These are phyloP conservation scores for Dactylis glomerata DNA, from an alignment of 176 grass and related monocot species.

Conservation along the genomic window DNA sequence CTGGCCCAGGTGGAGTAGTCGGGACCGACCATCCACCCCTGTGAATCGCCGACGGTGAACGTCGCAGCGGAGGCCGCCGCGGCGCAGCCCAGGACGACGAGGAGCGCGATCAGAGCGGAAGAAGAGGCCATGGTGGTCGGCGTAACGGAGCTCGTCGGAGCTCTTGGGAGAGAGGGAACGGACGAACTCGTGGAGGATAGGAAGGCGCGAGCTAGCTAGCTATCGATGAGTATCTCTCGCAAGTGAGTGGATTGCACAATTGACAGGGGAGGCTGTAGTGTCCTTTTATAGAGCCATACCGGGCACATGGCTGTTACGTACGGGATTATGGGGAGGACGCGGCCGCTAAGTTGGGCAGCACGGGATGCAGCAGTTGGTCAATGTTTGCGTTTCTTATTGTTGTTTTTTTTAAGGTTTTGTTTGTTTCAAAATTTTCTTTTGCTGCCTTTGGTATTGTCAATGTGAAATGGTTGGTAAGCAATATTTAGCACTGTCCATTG, in stretches of 20 bases:
- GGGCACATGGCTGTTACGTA: not conserved
- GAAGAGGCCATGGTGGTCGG: slow-evolving; percentile 37
- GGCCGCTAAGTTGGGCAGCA: not conserved
- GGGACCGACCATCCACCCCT: slow-evolving; percentile 34
- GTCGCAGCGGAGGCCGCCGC: slow-evolving; percentile 27
- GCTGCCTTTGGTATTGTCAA: not conserved
- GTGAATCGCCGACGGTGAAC: slow-evolving; percentile 46
- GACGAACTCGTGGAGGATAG: too few species aligned
- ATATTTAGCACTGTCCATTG: not conserved
- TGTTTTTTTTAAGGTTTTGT: not conserved
- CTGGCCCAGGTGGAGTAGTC: slow-evolving; percentile 46
- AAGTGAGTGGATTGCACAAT: not conserved
- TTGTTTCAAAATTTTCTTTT: not conserved
- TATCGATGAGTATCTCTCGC: not conserved
- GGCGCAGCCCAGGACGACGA: slow-evolving; percentile 49
- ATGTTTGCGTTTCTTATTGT: not conserved
- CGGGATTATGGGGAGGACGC: not conserved
- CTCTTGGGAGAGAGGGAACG: not conserved
- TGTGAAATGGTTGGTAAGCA: not conserved
- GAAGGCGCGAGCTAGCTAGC: not conserved
- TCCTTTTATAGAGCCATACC: slow-evolving; percentile 32
- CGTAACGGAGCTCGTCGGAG: not conserved
- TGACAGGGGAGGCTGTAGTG: not conserved
- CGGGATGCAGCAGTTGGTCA: not conserved
- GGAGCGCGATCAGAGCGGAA: slow-evolving; percentile 35